Evolutionary conservation across 1,284 basidiomycete genomes (phyloP), one percentile per base, ranked within the genome.

Genomic region (Trichosporon sp.): DNA sequence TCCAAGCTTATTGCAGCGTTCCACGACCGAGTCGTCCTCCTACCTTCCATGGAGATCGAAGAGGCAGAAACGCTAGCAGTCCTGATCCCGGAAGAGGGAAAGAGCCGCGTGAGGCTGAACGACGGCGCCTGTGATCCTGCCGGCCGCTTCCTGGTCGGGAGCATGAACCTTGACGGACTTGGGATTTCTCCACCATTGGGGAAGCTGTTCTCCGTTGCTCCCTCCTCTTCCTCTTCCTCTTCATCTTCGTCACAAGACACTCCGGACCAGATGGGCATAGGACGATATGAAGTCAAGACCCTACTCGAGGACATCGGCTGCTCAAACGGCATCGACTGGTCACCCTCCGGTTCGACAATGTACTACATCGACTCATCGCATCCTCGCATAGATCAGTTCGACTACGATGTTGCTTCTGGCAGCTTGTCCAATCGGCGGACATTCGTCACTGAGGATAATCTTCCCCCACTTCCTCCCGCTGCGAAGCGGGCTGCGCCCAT

Each of bases 281-380:
- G 40, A 21, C 19, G 40, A 21, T 44, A 44, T 10, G 7, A 52
- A 7, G 54, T 66, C 34, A 66, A 65, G 19, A 68, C 63, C 46
- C 33, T 80, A 23, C 60, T 76, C 16, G 66, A 71, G 37, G 62
- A 69, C 11, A 66, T 81, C 13, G 75, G 76, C 2, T 68, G 66
- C 29, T 74, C 71, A 23, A 81, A 81, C 65, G 80, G 80, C 14
- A 72, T 79, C 25, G 79, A 77, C 54, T 81, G 76, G 71, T 73
- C 75, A 5, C 72, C 73, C 0, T 77, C 79, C 59, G 5, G 9
- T 36, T 60, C 66, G 60, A 68, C 46, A 23, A 13, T 19, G 78
- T 78, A 80, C 70, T 80, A 78, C 68, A 73, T 80, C 65, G 80
- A 81, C 66, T 80, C 78, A 6, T 63, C 66, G 0, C 59, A 68